Base-by-base conservation (phyloP, 139 green algal genomes). In the Chlamydomonas applanata region DNA sequence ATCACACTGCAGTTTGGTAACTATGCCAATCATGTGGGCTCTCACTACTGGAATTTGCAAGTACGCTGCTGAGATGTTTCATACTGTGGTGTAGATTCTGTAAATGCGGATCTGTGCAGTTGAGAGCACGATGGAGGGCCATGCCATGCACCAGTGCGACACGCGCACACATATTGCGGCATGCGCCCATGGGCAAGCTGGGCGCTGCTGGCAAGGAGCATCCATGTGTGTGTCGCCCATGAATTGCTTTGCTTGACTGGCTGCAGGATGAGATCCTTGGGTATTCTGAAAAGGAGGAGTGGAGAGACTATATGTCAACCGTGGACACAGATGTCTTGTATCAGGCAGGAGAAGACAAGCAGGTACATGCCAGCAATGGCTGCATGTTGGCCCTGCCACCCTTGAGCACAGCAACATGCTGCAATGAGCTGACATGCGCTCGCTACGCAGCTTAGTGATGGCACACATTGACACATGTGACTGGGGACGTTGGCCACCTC, bases 21-120 rank as follows among this genome's bases (percentile, higher is more conserved):
- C 52, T 92, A 92, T 22, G 89, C 93, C 17, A 97, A 95, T 71
- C 92, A 86, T 59, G 83, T 92, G 0, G 93, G 88, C 4, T 75
- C 93, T 3, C 93, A 97, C 73, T 96, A 89, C 65, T 97, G 93
- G 93, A 97, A 97, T 74, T 74, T 97, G 13, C 93, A 97, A 87
- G 93, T 88, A 45, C 22, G 62, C 46, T 46, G 52, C 49, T 3
- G 29, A 16, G 57, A 71, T 16, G n/a, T n/a, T n/a, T n/a, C n/a
- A n/a, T n/a, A n/a, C n/a, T n/a, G n/a, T n/a, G n/a, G n/a, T n/a
- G n/a, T n/a, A n/a, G n/a, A n/a, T n/a, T n/a, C n/a, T n/a, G n/a
- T n/a, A n/a, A n/a, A n/a, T n/a, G n/a, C n/a, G n/a, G n/a, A n/a
- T n/a, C n/a, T n/a, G n/a, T n/a, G n/a, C n/a, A n/a, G n/a, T n/a